Conservation (phyloP, 768 basidiomycete species). For the Coprinopsis cinerea region DNA sequence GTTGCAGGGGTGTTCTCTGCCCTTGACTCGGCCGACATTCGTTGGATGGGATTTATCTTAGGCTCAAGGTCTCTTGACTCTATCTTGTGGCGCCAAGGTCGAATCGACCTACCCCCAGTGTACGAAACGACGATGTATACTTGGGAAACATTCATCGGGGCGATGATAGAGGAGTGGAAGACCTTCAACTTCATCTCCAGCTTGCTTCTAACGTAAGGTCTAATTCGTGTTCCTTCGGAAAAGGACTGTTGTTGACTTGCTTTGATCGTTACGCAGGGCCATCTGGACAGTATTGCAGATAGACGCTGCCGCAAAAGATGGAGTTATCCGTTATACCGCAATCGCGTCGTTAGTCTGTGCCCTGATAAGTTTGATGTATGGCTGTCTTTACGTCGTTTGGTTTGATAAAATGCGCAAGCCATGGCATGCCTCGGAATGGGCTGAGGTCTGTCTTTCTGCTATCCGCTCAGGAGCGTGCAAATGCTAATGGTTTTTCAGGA, state of each 20-base stretch:
- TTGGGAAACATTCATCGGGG: constrained; percentile 13
- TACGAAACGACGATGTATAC: constrained; percentile 1
- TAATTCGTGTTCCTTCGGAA: not conserved
- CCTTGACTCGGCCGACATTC: not conserved
- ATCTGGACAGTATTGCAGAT: constrained; percentile 28
- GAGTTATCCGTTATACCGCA: constrained; percentile 47
- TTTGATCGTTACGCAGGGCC: constrained; percentile 16
- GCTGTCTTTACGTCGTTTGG: constrained; percentile 55
- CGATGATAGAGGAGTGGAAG: constrained; percentile 13
- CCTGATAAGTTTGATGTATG: constrained; percentile 52
- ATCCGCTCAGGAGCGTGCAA: not conserved
- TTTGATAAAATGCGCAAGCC: constrained; percentile 59
- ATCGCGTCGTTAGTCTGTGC: constrained; percentile 53
- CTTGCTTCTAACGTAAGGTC: constrained; percentile 13
- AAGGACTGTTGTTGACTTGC: constrained; percentile 6
- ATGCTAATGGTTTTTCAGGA: not conserved
- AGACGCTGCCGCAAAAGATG: constrained; percentile 39
- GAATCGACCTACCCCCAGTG: not conserved
- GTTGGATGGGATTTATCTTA: not conserved
- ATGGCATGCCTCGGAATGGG: constrained; percentile 56
- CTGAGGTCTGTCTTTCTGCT: constrained; percentile 25
- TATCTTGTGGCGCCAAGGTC: no score
- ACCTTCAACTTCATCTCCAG: constrained; percentile 13
- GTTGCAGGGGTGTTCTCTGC: not conserved
- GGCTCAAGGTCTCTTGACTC: not conserved